Percentiles rank a stretch among this genome's conserved stretches.
phyloP scores from a whole-genome alignment of 257 asterid species.

The Fraxinus anomala region DNA sequence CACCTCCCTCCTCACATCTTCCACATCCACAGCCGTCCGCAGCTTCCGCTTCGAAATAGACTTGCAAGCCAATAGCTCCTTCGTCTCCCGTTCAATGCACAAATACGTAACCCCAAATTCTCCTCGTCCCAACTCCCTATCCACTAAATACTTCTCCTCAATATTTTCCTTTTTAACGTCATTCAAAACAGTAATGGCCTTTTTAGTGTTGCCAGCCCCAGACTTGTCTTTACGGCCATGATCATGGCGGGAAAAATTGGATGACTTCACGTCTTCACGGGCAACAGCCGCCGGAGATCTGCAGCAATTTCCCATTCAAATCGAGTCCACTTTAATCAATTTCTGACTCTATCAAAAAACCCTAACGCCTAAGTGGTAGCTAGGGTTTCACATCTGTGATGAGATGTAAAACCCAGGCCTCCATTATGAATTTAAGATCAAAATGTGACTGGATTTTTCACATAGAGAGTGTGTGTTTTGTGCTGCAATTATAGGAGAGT shows the following conservation, averaged over 20 bases:
- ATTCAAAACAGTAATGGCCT: constrained; percentile 56
- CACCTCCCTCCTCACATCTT: constrained; percentile 88
- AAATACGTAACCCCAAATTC: constrained; percentile 89
- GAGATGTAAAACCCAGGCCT: constrained; percentile 33
- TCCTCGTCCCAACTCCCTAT: constrained; percentile 84
- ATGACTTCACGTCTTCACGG: constrained; percentile 77
- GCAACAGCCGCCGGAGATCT: constrained; percentile 99
- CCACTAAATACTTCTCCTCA: constrained; percentile 71
- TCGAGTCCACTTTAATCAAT: constrained; percentile 15
- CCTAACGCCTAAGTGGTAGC: constrained; percentile 26
- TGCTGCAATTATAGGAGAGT: neutral
- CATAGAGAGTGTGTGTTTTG: neutral
- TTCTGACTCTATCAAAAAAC: constrained; percentile 1
- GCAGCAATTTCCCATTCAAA: constrained; percentile 75
- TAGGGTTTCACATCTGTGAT: constrained; percentile 44
- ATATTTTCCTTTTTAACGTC: constrained; percentile 64
- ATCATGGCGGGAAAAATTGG: constrained; percentile 75
- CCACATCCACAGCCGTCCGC: constrained; percentile 91
- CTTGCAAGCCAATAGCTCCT: constrained; percentile 85
- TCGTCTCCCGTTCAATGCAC: constrained; percentile 72
- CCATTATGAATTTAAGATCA: neutral
- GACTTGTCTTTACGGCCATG: constrained; percentile 61
- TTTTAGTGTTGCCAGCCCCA: constrained; percentile 39
- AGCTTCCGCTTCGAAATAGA: constrained; percentile 93
- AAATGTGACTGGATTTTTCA: constrained; percentile 16